Conservation (phyloP, 2,329 filamentous ascomycete genomes). For the Fusarium sp. region DNA sequence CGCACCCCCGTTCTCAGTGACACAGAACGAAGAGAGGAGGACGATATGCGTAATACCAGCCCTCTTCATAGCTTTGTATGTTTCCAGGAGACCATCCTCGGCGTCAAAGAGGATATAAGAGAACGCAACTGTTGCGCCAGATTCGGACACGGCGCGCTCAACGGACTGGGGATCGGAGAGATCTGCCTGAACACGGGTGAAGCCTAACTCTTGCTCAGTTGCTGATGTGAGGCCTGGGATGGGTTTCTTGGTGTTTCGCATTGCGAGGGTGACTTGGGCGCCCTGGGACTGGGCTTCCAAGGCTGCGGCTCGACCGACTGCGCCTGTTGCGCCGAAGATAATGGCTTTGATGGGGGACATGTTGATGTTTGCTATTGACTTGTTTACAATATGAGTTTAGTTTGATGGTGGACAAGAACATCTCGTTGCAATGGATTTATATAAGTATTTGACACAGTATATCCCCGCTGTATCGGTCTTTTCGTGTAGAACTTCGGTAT, state of each 20-base stretch:
- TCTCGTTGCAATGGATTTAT: not conserved
- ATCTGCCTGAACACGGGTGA: conserved; percentile 25
- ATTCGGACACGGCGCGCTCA: conserved; percentile 10
- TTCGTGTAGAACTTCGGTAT: not conserved
- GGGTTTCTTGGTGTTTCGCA: conserved; percentile 16
- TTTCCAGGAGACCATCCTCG: conserved; percentile 9
- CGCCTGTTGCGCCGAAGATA: conserved; percentile 30
- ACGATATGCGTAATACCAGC: conserved; percentile 23
- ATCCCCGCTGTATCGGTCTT: not conserved
- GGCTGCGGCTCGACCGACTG: conserved; percentile 23
- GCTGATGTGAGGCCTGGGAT: conserved; percentile 11
- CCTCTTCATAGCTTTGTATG: conserved; percentile 16
- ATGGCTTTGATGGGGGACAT: conserved; percentile 25
- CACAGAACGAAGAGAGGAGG: conserved; percentile 4
- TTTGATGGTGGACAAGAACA: not conserved
- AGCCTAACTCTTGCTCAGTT: not conserved
- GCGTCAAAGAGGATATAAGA: conserved; percentile 20
- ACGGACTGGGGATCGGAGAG: conserved; percentile 22
- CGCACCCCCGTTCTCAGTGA: conserved; percentile 5
- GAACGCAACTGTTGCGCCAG: conserved; percentile 20
- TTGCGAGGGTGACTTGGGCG: conserved; percentile 17
- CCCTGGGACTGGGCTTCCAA: conserved; percentile 24
- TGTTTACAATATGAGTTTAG: too few relatives aligned
- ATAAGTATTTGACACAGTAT: not conserved
- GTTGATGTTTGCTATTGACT: not conserved